Percentiles rank a stretch among this genome's conserved stretches.
These are phyloP conservation scores for Solanum commersonii DNA, from an alignment of 257 asterid genomes.

Conservation along the genomic window DNA sequence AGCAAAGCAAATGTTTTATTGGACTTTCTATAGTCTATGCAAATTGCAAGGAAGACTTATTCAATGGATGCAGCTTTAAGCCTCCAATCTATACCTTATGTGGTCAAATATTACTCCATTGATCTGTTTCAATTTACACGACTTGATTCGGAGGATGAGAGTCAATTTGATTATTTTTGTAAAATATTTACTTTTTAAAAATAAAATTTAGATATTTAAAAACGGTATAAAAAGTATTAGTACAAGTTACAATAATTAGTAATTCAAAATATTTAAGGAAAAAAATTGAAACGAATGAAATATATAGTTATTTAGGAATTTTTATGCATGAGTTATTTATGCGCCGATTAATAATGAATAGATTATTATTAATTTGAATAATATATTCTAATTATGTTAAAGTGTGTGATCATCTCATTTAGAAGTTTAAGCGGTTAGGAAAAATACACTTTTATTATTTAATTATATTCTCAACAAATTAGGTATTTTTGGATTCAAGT, in stretches of 20 bases:
- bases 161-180: background rate
- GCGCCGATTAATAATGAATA: background rate
- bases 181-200: background rate
- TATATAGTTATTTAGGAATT: too few relatives aligned
- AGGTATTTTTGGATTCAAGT: too few relatives aligned
- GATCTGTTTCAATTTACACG: background rate
- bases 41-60: background rate
- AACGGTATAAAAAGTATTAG: too few relatives aligned
- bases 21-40: background rate
- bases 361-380: background rate
- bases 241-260: too few relatives aligned
- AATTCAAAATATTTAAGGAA: too few relatives aligned
- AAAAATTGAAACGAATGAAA: too few relatives aligned
- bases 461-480: too few relatives aligned
- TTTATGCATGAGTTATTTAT: background rate
- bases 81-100: background rate
- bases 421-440: too few relatives aligned
- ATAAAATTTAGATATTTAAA: too few relatives aligned
- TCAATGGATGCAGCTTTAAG: background rate
- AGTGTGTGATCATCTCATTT: background rate
- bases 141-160: background rate
- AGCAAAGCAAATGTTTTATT: background rate
- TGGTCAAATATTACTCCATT: background rate
- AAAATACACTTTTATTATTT: too few relatives aligned
- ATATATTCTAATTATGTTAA: too few relatives aligned